These are phyloP conservation scores for Podospora pseudocomata DNA, from an alignment of 495 filamentous ascomycete genomes.

Conservation along the genomic window DNA sequence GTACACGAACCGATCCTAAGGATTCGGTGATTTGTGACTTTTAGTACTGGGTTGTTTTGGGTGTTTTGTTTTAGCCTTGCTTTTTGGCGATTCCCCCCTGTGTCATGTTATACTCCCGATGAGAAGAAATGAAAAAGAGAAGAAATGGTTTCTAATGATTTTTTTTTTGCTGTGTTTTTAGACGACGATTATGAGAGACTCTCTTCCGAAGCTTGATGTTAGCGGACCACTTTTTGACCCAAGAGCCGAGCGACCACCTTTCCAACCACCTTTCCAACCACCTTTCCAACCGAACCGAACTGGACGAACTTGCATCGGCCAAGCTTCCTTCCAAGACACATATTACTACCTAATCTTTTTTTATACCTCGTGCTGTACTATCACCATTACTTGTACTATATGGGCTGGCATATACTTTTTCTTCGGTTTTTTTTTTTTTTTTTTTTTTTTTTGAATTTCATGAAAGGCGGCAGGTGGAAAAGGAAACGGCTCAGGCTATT, in stretches of 20 bases:
- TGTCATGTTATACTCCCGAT: neutral
- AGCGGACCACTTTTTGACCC: neutral
- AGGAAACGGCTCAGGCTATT: neutral
- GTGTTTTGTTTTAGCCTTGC: neutral
- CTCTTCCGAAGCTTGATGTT: neutral
- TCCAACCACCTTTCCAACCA: no score
- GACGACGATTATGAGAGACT: neutral
- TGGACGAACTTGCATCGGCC: neutral
- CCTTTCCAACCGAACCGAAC: neutral
- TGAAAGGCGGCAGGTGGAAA: neutral
- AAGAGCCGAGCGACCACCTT: neutral
- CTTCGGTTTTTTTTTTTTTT: neutral
- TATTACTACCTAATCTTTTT: neutral
- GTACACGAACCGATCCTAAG: constrained; percentile 5
- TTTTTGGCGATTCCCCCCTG: neutral
- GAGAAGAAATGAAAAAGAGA: neutral
- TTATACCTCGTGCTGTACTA: neutral
- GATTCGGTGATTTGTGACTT: neutral
- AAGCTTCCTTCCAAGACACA: neutral
- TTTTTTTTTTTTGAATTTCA: neutral
- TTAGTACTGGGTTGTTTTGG: neutral
- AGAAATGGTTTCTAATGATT: neutral
- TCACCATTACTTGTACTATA: neutral
- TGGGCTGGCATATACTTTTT: neutral
- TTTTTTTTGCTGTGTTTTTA: neutral